These are phyloP conservation scores for Truncatella angustata DNA, from an alignment of 2,329 filamentous ascomycete species.

Conservation along the genomic window DNA sequence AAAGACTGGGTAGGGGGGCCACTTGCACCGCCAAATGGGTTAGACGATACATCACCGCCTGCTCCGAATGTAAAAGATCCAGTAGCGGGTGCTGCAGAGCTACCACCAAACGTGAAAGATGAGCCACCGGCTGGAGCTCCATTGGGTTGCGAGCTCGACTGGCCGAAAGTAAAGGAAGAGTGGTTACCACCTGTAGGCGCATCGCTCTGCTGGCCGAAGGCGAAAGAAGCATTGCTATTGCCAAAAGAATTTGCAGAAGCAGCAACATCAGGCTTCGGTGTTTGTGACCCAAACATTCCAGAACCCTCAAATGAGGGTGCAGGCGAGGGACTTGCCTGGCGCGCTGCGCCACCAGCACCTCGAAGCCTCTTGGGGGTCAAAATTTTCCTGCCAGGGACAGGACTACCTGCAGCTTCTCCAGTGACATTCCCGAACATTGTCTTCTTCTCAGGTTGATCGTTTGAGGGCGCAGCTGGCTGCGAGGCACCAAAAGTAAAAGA, in stretches of 20 bases:
- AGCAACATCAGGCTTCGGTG: constrained; percentile 36
- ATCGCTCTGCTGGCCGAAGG: constrained; percentile 17
- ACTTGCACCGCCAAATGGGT: constrained; percentile 24
- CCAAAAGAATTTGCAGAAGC: constrained; percentile 20
- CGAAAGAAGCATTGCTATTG: constrained; percentile 17
- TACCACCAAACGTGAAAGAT: constrained; percentile 26
- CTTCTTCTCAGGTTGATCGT: constrained; percentile 6
- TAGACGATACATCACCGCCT: constrained; percentile 29
- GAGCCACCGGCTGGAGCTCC: constrained; percentile 13
- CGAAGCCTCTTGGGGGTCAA: constrained; percentile 7
- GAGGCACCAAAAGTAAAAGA: constrained; percentile 20
- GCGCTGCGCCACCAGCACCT: not conserved
- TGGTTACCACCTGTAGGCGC: constrained; percentile 34
- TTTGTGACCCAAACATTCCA: constrained; percentile 37
- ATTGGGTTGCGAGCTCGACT: constrained; percentile 11
- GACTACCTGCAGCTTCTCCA: not conserved
- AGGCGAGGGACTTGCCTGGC: constrained; percentile 21
- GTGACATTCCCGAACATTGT: constrained; percentile 3
- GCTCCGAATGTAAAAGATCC: constrained; percentile 38
- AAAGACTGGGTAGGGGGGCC: constrained; percentile 19
- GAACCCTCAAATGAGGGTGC: constrained; percentile 16
- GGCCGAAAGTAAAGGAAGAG: constrained; percentile 10
- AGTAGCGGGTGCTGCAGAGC: constrained; percentile 13
- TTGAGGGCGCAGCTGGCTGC: constrained; percentile 11
- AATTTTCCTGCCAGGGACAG: constrained; percentile 4